Conservation (phyloP, 257 asterid species). For the Penstemon eatonii region DNA sequence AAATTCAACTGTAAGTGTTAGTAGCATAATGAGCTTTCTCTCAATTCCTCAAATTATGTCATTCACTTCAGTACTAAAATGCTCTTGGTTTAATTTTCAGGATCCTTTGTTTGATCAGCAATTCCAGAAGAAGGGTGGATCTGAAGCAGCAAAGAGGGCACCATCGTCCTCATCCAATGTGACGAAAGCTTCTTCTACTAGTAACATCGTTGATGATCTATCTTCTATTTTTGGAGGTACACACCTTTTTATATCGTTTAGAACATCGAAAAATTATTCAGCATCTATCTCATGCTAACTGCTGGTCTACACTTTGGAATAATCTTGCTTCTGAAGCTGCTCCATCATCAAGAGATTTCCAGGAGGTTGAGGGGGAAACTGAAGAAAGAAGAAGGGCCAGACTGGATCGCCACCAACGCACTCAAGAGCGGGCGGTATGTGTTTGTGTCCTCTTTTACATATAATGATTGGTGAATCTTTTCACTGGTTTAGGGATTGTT, state of each 20-base stretch:
- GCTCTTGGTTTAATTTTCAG: constrained; percentile 42
- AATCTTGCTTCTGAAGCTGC: constrained; percentile 49
- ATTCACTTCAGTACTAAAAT: constrained; percentile 9
- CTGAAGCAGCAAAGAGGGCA: constrained; percentile 66
- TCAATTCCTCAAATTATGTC: constrained; percentile 16
- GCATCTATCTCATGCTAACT: constrained; percentile 32
- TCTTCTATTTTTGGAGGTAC: constrained; percentile 92
- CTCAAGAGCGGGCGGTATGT: constrained; percentile 95
- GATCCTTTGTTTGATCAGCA: constrained; percentile 71
- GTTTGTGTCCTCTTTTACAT: constrained; percentile 17
- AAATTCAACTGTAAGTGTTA: constrained; percentile 62
- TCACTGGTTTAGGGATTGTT: constrained; percentile 20
- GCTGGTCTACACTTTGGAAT: constrained; percentile 27
- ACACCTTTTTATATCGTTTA: constrained; percentile 18
- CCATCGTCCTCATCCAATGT: constrained; percentile 66
- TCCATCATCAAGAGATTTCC: constrained; percentile 77
- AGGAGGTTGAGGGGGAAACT: constrained; percentile 89
- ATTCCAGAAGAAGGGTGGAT: constrained; percentile 60
- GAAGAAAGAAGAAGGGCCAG: constrained; percentile 97
- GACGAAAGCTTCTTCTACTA: constrained; percentile 72
- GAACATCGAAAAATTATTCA: constrained; percentile 15
- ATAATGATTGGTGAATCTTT: constrained; percentile 18
- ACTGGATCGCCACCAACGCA: constrained; percentile 87
- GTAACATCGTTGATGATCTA: constrained; percentile 86
- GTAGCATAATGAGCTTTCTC: constrained; percentile 18